Evolutionary conservation across 1,284 basidiomycete species (phyloP), one percentile per base, ranked within the genome.

Genomic region (Ganoderma multipileum): DNA sequence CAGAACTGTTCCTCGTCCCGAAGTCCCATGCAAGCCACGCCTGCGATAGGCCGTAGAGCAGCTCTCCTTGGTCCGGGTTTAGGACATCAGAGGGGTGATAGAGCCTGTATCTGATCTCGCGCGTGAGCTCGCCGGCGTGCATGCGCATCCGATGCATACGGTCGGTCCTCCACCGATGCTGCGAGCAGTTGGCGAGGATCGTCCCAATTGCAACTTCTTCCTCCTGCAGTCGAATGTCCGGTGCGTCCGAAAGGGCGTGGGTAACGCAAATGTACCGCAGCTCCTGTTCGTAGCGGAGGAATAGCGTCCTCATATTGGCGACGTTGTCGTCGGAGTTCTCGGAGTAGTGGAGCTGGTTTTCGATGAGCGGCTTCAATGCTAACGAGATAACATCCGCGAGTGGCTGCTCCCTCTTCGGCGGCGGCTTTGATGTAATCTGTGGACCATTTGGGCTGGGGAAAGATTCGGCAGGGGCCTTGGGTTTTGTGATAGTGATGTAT

Each of bases 131-230:
- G n/a, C 75, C 78, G 2, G 86, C 78, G 72, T 92, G 90, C 11
- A 86, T 79, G 57, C 83, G 82, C 90, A 94, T 91, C 23, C 88
- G 84, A 65, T 88, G 83, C 67, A 86, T 86, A 44, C 91, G 83
- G 71, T 89, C 87, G 60, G 79, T 84, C 69, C 91, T 81, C 83
- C 86, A 89, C 42, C 89, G 80, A 64, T 81, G 85, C 71, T 92
- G 88, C 1, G 86, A 77, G 61, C 78, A 81, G 54, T 88, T 89
- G 0, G 89, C 89, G 50, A 92, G 79, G 68, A 95, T 94, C 0
- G 90, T 89, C 18, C 92, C 91, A 9, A 89, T 81, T 1, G 93
- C 88, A 30, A 93, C 83, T 74, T 95, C 93, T 65, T 91, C 90
- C 75, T 94, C 93, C 6, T 84, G 79, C 41, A 95, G 81, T 18